Conservation (phyloP, 768 basidiomycete genomes). For the Mycena rebaudengoi region DNA sequence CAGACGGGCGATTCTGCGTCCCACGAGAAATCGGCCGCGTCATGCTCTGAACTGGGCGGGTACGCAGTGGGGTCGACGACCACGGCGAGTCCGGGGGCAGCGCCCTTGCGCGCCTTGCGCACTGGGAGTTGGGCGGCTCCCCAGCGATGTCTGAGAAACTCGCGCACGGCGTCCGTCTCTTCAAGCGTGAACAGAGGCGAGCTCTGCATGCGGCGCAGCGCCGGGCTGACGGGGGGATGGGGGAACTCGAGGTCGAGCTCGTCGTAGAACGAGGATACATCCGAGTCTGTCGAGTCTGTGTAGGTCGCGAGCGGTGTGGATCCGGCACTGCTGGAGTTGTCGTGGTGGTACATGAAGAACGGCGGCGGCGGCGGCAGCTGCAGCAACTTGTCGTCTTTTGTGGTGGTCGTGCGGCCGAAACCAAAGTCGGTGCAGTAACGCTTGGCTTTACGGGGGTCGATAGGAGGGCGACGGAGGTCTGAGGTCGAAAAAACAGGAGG, state of each 20-base stretch:
- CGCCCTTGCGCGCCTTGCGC: background rate
- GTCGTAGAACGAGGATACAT: slow-evolving; percentile 43
- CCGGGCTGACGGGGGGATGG: slow-evolving; percentile 51
- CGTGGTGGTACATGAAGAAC: slow-evolving; percentile 19
- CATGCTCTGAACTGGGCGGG: background rate
- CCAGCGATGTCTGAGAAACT: slow-evolving; percentile 33
- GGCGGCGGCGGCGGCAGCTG: slow-evolving; percentile 9
- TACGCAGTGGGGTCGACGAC: background rate
- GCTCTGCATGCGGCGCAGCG: slow-evolving; percentile 53
- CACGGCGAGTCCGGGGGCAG: background rate
- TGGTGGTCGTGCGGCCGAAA: slow-evolving; percentile 25
- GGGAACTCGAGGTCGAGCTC: slow-evolving; percentile 42
- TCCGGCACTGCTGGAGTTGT: slow-evolving; percentile 29
- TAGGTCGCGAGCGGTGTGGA: slow-evolving; percentile 41
- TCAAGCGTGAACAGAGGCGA: slow-evolving; percentile 48
- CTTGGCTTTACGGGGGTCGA: slow-evolving; percentile 40
- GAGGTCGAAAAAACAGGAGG: slow-evolving; percentile 14
- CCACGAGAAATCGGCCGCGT: slow-evolving; percentile 20
- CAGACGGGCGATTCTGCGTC: slow-evolving; percentile 20
- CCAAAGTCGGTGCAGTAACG: slow-evolving; percentile 43
- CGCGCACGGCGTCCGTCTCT: slow-evolving; percentile 34
- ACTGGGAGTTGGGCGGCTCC: slow-evolving; percentile 15
- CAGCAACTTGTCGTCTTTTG: background rate
- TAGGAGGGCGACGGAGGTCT: slow-evolving; percentile 29
- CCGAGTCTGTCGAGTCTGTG: slow-evolving; percentile 43